Conservation (phyloP, 2,329 filamentous ascomycete species). For the Fusarium redolens region DNA sequence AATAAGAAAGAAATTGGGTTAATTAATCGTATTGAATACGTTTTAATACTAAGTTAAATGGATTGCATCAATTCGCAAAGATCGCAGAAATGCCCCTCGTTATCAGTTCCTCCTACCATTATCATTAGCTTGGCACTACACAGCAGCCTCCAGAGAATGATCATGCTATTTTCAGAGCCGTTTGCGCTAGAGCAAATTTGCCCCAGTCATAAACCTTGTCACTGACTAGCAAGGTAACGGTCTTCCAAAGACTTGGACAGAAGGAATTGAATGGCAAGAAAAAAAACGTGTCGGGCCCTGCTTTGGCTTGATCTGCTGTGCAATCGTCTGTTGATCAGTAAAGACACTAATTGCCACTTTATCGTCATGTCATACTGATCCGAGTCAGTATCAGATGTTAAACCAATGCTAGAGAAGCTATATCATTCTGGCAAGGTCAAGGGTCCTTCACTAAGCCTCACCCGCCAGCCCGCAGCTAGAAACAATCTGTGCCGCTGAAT, state of each 20-base stretch:
- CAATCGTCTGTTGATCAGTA: not conserved
- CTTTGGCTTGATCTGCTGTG: not conserved
- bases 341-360: not conserved
- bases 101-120: not conserved
- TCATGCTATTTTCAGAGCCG: not conserved
- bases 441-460: not conserved
- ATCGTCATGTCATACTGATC: not conserved
- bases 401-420: not conserved
- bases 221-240: not conserved
- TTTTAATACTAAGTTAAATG: not conserved
- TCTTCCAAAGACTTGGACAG: not conserved
- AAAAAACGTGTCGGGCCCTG: not conserved
- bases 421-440: not conserved
- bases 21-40: not conserved
- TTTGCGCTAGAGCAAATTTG: conserved; percentile 1
- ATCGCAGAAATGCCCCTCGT: not conserved
- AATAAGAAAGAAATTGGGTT: not conserved
- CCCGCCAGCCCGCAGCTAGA: not conserved
- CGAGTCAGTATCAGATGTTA: not conserved
- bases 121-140: not conserved
- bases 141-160: not conserved
- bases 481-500: not conserved
- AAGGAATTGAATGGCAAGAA: not conserved
- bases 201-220: not conserved
- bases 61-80: not conserved